Evolutionary conservation across 208 protist species (phyloP).

Genomic region (Trypanosomatidae sp.): DNA sequence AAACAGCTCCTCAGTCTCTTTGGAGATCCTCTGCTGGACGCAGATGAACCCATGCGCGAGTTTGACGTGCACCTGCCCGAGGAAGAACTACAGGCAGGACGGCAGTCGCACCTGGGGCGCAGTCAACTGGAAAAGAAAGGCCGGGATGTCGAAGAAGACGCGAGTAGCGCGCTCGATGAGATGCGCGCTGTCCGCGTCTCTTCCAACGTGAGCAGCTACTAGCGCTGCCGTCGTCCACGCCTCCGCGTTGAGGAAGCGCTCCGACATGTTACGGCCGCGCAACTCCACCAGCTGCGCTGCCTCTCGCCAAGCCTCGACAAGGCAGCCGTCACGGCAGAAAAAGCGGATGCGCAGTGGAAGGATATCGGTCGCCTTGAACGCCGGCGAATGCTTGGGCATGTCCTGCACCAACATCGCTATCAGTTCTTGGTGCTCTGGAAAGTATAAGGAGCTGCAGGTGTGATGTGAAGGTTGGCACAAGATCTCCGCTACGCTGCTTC

Average conservation of each 20-base stretch:
- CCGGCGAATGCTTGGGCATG: background rate
- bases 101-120: conserved; percentile 13
- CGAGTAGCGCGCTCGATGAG: conserved; percentile 25
- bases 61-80: conserved; percentile 19
- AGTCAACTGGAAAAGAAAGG: conserved; percentile 19
- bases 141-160: conserved; percentile 28
- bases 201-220: conserved; percentile 15
- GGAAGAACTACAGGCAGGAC: conserved; percentile 20
- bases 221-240: conserved; percentile 26
- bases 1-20: conserved; percentile 26
- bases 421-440: conserved; percentile 18
- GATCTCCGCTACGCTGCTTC: conserved; percentile 34
- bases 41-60: conserved; percentile 20
- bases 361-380: conserved; percentile 19
- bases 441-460: conserved; percentile 36
- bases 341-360: conserved; percentile 25
- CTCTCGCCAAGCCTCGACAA: conserved; percentile 17
- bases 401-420: conserved; percentile 19
- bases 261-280: conserved; percentile 8
- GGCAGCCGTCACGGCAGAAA: conserved; percentile 19
- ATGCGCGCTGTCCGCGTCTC: conserved; percentile 5
- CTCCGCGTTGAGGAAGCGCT: conserved; percentile 24
- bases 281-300: conserved; percentile 15
- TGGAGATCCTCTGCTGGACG: conserved; percentile 19
- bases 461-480: conserved; percentile 33